Evolutionary conservation across 768 basidiomycete species (phyloP).

Genomic region (Suillus lakei): DNA sequence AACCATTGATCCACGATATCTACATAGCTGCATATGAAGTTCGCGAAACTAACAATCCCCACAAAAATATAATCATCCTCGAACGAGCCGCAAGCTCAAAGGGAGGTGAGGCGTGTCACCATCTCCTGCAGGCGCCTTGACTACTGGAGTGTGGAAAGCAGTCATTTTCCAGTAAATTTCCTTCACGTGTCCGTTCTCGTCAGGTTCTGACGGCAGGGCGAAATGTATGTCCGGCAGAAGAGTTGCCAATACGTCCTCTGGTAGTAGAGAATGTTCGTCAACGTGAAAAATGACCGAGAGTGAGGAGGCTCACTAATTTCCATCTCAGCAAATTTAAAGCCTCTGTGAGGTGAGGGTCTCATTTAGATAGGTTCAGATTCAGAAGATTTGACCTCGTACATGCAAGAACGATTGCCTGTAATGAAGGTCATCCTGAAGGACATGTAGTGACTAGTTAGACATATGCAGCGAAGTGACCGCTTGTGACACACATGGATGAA

Average conservation of each 20-base stretch:
- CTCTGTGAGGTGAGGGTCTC: constrained; percentile 6
- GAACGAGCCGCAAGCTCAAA: constrained; percentile 9
- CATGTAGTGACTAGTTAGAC: not conserved
- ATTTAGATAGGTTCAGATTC: not conserved
- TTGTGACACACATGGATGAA: constrained; percentile 44
- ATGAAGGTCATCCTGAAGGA: constrained; percentile 50
- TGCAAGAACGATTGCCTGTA: constrained; percentile 49
- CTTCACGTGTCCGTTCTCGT: constrained; percentile 16
- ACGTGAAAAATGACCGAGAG: not conserved
- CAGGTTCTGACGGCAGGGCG: constrained; percentile 20
- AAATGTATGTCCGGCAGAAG: constrained; percentile 28
- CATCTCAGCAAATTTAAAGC: constrained; percentile 51
- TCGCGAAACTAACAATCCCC: too few relatives aligned
- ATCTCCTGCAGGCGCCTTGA: constrained; percentile 29
- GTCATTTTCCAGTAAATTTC: constrained; percentile 29
- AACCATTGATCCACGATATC: too few relatives aligned
- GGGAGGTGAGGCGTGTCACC: constrained; percentile 24
- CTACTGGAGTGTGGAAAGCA: constrained; percentile 29
- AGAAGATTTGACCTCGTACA: constrained; percentile 33
- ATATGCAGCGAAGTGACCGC: not conserved
- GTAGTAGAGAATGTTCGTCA: not conserved
- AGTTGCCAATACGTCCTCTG: constrained; percentile 30
- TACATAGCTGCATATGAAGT: too few relatives aligned
- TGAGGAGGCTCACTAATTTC: constrained; percentile 48
- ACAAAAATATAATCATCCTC: not conserved